Base-by-base conservation (phyloP, 805 yeast species). In the Myxozyma neotropica region DNA sequence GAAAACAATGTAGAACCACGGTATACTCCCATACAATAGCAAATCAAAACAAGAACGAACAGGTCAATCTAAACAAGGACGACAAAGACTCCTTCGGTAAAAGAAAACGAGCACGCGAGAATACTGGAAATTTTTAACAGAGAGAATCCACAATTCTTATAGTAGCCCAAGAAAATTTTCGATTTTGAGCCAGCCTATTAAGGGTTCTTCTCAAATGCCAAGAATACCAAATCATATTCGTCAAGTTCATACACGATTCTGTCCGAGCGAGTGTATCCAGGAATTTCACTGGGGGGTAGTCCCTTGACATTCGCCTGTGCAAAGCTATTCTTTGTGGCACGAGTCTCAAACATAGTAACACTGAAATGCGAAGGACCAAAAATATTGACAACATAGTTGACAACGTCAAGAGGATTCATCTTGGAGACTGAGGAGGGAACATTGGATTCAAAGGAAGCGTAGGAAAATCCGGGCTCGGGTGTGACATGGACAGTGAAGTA, bases 391-490 rank as follows among this genome's bases (percentile, higher is more conserved):
- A 91, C 86, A 40, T 81, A 81, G 43, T 74, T 66, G 62, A 89
- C 73, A 8, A 89, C 84, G n/a, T 80, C 80, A 33, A 79, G 70
- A 12, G 59, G 55, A 23, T 19, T 57, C 47, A 49, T 52, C 31
- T 55, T 57, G 10, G 64, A 55, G 27, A 63, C 53, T 7, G 60
- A 40, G 10, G 82, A 75, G 6, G 87, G 86, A 42, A 85, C 89
- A 72, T 89, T 93, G 21, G 97, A 85, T 72, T 94, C 98, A 73
- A 94, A 94, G 8, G 96, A 88, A 3, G 98, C 98, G 74, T 93
- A 93, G 4, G 97, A 89, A 90, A 95, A 93, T 38, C 93, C 96
- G 23, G 78, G 72, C 72, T 94, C 98, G 0, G 98, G 98, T 0
- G 99, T 94, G 43, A 94, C 88, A 72, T 94, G 98, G 59, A 92